Conservation (phyloP, 179 eudicot species). For the Silene vulgaris region DNA sequence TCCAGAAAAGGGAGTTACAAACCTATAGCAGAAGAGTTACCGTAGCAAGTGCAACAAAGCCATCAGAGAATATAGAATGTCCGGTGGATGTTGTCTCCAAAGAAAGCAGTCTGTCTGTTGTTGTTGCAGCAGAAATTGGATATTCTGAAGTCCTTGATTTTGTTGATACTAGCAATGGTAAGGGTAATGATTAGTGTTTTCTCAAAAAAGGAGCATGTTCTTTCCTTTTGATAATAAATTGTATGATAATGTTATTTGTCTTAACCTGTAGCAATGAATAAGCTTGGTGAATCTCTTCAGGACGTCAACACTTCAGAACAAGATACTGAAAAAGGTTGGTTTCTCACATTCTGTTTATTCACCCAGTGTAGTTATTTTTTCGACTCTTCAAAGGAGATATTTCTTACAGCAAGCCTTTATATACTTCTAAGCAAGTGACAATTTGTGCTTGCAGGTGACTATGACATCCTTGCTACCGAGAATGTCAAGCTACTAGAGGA, state of each 20-base stretch:
- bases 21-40: slow-evolving; percentile 5
- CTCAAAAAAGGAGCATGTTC: neutral
- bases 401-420: neutral
- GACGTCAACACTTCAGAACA: too few relatives aligned
- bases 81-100: neutral
- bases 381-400: neutral
- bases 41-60: slow-evolving; percentile 29
- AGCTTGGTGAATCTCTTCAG: neutral
- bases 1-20: slow-evolving; percentile 5
- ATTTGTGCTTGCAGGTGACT: slow-evolving; percentile 13
- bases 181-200: slow-evolving; percentile 24
- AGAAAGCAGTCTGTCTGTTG: slow-evolving; percentile 14
- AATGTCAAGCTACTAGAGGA: neutral
- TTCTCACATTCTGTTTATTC: neutral
- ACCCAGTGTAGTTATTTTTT: neutral
- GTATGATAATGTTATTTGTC: neutral
- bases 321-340: slow-evolving; percentile 17
- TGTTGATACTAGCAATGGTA: slow-evolving; percentile 13
- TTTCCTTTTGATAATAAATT: neutral
- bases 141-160: slow-evolving; percentile 14
- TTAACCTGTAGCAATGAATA: slow-evolving; percentile 4
- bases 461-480: neutral
- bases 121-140: slow-evolving; percentile 18
- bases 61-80: slow-evolving; percentile 15
- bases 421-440: neutral